These are phyloP conservation scores for Trypanosoma conorhini DNA, from an alignment of 208 protist genomes.

Conservation along the genomic window DNA sequence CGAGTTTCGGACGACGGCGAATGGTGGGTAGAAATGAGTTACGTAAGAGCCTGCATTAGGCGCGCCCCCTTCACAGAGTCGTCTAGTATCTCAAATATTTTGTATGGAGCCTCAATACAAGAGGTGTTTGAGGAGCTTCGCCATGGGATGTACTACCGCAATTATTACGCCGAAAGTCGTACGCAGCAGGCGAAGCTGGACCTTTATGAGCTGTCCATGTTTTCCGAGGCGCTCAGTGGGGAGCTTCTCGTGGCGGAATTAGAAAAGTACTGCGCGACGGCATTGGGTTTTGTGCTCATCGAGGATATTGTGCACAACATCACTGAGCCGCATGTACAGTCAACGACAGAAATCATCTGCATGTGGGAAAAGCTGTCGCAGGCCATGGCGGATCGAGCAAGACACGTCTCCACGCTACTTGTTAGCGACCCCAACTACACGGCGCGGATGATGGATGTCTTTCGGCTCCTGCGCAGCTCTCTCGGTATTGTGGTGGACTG, in stretches of 20 bases:
- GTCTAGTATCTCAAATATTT: conserved; percentile 49
- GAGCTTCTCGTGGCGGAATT: conserved; percentile 53
- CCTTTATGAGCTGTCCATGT: conserved; percentile 48
- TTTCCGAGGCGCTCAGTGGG: conserved; percentile 27
- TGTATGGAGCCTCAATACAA: conserved; percentile 76
- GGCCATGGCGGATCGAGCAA: conserved; percentile 48
- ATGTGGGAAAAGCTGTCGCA: conserved; percentile 72
- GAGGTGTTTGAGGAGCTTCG: conserved; percentile 79
- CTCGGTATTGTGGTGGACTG: conserved; percentile 58
- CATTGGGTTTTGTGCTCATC: conserved; percentile 83
- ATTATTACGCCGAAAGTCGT: conserved; percentile 75
- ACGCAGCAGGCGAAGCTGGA: conserved; percentile 70
- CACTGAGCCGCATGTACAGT: conserved; percentile 81
- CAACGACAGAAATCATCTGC: conserved; percentile 69
- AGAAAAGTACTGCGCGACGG: conserved; percentile 57
- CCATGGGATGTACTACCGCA: conserved; percentile 68
- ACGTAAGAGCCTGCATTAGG: conserved; percentile 44
- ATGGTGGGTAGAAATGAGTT: conserved; percentile 73
- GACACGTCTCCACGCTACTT: conserved; percentile 50
- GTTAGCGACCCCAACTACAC: conserved; percentile 52
- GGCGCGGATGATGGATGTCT: conserved; percentile 57
- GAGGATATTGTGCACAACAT: conserved; percentile 83
- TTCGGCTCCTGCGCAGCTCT: conserved; percentile 59
- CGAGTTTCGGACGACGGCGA: conserved; percentile 46
- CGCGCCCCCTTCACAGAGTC: conserved; percentile 58